Base-by-base conservation (phyloP, 768 basidiomycete genomes). In the Amylocystis lapponica region DNA sequence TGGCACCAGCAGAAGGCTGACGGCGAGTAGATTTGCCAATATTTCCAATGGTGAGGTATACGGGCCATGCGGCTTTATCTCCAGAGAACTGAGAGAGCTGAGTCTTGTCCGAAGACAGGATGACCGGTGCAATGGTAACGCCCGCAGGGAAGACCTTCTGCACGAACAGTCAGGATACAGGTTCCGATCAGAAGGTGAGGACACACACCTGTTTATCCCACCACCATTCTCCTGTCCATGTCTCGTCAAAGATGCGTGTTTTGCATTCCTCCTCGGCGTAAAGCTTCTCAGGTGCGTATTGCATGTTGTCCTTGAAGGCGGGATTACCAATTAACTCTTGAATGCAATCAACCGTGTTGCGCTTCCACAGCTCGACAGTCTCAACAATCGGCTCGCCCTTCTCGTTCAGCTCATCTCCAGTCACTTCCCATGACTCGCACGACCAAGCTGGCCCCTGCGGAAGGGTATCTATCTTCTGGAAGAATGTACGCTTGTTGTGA, bases 221-320 rank as follows among this genome's bases (percentile, higher is more conserved):
- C 75, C 74, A 76, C 75, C n/a, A n/a, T n/a, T n/a, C n/a, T n/a
- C n/a, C 74, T 76, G 35, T 66, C 39, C 70, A 60, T 66, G 74
- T 68, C 37, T 76, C 68, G 39, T 46, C 39, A 43, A 59, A 71
- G 1, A 70, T 19, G 0, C 62, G 48, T 2, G 45, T 38, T 3
- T 34, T 59, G 11, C 56, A 27, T 3, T 56, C 54, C 0, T 23
- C 39, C 41, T 68, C 64, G 0, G 45, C 32, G 40, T 62, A 72
- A 30, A 67, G 62, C 5, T 52, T 47, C 39, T 70, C 66, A 0
- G 70, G 71, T n/a, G 49, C 48, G 42, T 66, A 60, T 1, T 51
- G 38, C 0, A 71, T 55, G 21, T 58, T 42, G 0, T 41, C 41
- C 0, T 50, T 27, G 50, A 67, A 65, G 5, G 64, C 49, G 0